phyloP scores from a whole-genome alignment of 2,329 filamentous ascomycete species.

The Fusarium caatingaense region DNA sequence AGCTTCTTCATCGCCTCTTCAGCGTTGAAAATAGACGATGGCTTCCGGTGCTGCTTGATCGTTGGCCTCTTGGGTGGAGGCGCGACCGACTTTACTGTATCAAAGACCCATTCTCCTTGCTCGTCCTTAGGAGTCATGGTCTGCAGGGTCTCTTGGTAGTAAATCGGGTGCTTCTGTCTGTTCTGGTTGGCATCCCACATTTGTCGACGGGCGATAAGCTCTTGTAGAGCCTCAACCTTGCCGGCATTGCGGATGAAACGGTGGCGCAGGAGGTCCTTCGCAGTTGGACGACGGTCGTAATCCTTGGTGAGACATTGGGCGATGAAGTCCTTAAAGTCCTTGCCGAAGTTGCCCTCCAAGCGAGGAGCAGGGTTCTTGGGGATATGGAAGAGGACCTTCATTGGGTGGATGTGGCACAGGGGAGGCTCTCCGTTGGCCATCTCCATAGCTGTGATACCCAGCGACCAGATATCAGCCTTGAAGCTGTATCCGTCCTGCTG shows the following conservation, averaged over 20 bases:
- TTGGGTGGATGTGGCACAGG: conserved; percentile 84
- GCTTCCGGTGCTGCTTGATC: conserved; percentile 63
- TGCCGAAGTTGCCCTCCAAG: conserved; percentile 86
- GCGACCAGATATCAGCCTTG: conserved; percentile 93
- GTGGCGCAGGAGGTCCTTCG: conserved; percentile 88
- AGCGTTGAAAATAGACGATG: conserved; percentile 67
- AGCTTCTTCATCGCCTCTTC: conserved; percentile 71
- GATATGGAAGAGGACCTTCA: conserved; percentile 93
- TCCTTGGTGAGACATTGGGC: conserved; percentile 92
- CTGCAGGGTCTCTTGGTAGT: conserved; percentile 92
- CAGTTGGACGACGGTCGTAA: conserved; percentile 83
- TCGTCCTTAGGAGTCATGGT: conserved; percentile 74
- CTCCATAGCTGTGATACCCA: conserved; percentile 92
- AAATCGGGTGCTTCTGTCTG: conserved; percentile 77
- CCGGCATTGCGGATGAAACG: conserved; percentile 89
- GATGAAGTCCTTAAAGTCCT: conserved; percentile 94
- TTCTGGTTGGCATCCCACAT: conserved; percentile 82
- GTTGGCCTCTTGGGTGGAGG: conserved; percentile 63
- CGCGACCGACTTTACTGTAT: conserved; percentile 83
- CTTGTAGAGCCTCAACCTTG: conserved; percentile 87
- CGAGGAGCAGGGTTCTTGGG: conserved; percentile 88
- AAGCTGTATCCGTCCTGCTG: conserved; percentile 86
- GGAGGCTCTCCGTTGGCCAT: conserved; percentile 91
- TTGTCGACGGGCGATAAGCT: conserved; percentile 85
- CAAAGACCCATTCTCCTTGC: conserved; percentile 93